A percentile compares a stretch with the other conserved stretches of the same genome.
phyloP scores from a whole-genome alignment of 139 green algal species.

The Coelastrella sp. region DNA sequence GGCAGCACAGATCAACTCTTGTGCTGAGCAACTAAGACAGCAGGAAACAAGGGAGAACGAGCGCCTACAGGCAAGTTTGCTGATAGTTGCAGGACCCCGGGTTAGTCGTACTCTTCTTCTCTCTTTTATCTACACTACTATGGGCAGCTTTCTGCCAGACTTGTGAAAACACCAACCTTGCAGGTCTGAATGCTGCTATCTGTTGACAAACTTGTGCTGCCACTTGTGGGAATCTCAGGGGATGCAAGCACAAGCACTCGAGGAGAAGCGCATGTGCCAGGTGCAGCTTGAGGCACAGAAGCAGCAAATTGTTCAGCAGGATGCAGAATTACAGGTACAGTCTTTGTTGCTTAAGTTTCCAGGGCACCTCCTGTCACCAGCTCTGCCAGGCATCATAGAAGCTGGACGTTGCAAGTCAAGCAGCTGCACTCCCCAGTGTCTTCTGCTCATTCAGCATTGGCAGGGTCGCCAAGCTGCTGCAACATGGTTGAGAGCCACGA shows the following conservation, averaged over 20 bases:
- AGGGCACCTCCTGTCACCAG: not conserved
- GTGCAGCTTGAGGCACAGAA: conserved; percentile 51
- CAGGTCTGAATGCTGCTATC: too few species aligned
- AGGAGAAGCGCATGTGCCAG: conserved; percentile 58
- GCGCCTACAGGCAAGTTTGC: not conserved
- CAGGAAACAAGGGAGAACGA: conserved; percentile 18
- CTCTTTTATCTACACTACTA: too few species aligned
- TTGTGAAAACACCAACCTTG: too few species aligned
- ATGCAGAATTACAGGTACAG: conserved; percentile 25
- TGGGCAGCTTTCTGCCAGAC: too few species aligned
- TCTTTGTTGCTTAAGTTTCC: not conserved
- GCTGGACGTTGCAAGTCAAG: not conserved
- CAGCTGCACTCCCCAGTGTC: not conserved
- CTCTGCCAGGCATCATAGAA: not conserved
- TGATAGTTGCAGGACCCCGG: not conserved
- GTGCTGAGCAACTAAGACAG: conserved; percentile 65
- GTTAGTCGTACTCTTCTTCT: too few species aligned
- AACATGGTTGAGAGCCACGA: too few species aligned
- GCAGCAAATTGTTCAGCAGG: conserved; percentile 44
- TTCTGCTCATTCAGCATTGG: not conserved
- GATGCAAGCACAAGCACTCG: conserved; percentile 64
- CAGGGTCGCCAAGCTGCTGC: too few species aligned
- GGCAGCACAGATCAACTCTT: conserved; percentile 65
- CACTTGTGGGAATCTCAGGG: conserved; percentile 41
- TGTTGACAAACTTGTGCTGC: too few species aligned